These are phyloP conservation scores for Trichoderma koningii DNA, from an alignment of 2,329 filamentous ascomycete species.

Conservation along the genomic window DNA sequence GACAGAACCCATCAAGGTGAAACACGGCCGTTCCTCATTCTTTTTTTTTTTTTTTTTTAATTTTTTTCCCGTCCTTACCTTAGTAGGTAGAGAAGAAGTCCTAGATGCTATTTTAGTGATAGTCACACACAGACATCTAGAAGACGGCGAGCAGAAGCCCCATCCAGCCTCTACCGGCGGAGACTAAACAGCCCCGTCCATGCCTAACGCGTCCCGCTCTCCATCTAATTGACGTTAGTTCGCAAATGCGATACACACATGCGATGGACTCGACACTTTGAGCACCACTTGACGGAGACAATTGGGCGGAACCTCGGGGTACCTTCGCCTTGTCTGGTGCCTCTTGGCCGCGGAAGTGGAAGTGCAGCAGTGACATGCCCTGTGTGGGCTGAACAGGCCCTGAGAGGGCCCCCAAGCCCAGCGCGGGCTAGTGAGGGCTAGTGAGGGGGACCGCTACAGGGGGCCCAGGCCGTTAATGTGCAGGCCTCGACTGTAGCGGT, in stretches of 20 bases:
- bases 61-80: too few species aligned
- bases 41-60: too few species aligned
- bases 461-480: conserved; percentile 12
- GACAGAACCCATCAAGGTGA: conserved; percentile 8
- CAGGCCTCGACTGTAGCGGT: conserved; percentile 2
- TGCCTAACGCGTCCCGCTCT: not conserved
- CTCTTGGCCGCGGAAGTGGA: not conserved
- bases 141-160: not conserved
- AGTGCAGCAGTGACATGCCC: conserved; percentile 21
- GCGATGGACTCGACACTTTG: too few species aligned
- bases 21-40: not conserved
- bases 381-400: not conserved
- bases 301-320: not conserved
- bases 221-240: not conserved
- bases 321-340: not conserved
- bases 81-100: too few species aligned
- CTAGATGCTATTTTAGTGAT: too few species aligned
- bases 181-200: conserved; percentile 17
- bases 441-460: not conserved
- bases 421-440: not conserved
- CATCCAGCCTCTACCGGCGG: conserved; percentile 5
- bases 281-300: not conserved
- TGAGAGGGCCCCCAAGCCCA: not conserved
- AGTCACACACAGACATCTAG: too few species aligned
- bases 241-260: too few species aligned